Base-by-base conservation (phyloP, 176 grass and related monocot species). In the Pontederia crassipes region DNA sequence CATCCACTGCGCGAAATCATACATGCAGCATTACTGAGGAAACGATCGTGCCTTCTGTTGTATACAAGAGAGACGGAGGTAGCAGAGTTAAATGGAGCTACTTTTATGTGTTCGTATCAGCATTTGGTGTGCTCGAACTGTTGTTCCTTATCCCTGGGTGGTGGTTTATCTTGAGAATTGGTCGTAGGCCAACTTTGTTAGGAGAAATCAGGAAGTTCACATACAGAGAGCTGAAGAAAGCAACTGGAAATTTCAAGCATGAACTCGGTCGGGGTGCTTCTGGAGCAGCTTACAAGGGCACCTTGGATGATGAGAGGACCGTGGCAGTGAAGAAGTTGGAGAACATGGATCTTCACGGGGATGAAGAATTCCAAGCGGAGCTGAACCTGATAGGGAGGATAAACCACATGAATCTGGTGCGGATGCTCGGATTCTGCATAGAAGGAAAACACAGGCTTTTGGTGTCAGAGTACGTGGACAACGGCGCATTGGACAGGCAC, bases 381-480 rank as follows among this genome's bases (percentile, higher is more conserved):
- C 67, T 88, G 40, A 77, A 72, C 24, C 12, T 88, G 1, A 83
- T 88, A 3, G 76, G 80, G 8, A 65, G 75, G 16, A 83, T 88
- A 46, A 65, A 88, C 12, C 85, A 88, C 61, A 88, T 77, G 76
- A 88, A 88, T 62, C 58, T 80, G 2, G 84, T 74, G 16, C 73
- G 72, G 47, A 78, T 88, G 18, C 59, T 67, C 55, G 84, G 84
- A 10, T 80, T 70, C 62, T 88, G 84, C 17, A 76, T 72, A n/a
- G 28, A 73, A 18, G 84, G 68, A 1, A 70, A 17, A 24, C 72
- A 79, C 48, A 57, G 67, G 63, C 69, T 88, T 8, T 66, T 88
- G 0, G 75, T 83, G 12, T 88, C 72, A 5, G 83, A 86, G 12
- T 74, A 58, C 12, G 65, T 86, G 0, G 59, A 78, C 46, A 87